Conservation (phyloP, 1,284 basidiomycete genomes). For the Ganoderma meredithae region DNA sequence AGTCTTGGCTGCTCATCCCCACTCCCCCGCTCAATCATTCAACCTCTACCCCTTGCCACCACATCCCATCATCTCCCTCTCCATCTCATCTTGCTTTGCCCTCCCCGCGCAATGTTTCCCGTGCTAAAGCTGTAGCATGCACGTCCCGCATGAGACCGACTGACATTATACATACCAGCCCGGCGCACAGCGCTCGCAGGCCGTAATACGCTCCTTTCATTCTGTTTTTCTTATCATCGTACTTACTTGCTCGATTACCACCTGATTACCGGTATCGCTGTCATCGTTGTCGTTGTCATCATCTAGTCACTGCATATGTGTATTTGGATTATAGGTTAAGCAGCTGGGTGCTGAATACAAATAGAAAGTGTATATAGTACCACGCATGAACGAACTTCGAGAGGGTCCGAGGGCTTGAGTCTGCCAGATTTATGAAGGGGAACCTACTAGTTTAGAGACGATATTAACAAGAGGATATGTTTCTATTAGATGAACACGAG, state of each 20-base stretch:
- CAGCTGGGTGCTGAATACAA: constrained; percentile 11
- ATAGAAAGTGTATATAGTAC: constrained; percentile 20
- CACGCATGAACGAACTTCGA: not conserved
- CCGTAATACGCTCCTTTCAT: constrained; percentile 28
- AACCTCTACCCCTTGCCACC: not conserved
- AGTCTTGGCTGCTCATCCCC: not conserved
- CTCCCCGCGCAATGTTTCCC: not conserved
- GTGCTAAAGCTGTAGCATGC: not conserved
- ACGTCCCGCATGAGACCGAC: not conserved
- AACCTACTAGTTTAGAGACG: no score
- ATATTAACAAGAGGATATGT: no score
- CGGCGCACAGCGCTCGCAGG: constrained; percentile 9
- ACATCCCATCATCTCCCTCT: not conserved
- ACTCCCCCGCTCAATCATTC: not conserved
- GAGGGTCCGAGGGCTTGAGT: no score
- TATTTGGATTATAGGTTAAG: constrained; percentile 21
- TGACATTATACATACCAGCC: constrained; percentile 16
- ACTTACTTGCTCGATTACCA: constrained; percentile 9
- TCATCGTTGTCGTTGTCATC: constrained; percentile 9
- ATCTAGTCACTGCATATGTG: not conserved
- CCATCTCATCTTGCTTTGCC: not conserved
- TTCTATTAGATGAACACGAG: no score
- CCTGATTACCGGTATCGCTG: not conserved
- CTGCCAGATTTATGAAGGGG: no score
- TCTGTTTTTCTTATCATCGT: constrained; percentile 19